A percentile compares a stretch with the other conserved stretches of the same genome.
Conservation (phyloP, 2,329 filamentous ascomycete species). For the Thielaviopsis cerberus region DNA sequence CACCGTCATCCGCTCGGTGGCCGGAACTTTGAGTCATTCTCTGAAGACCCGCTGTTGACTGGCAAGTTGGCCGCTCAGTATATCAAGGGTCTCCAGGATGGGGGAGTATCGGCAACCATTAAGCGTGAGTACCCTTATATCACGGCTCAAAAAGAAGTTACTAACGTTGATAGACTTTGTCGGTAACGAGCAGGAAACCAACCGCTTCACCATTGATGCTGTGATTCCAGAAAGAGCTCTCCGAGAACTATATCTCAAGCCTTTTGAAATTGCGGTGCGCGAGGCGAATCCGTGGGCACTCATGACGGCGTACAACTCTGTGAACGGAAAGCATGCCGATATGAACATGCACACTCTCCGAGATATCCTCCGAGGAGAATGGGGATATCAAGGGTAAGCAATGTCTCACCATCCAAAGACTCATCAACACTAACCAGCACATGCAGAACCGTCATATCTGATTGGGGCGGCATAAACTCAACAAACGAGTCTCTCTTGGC, state of each 20-base stretch:
- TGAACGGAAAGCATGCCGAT: conserved; percentile 44
- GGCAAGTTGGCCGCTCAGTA: conserved; percentile 55
- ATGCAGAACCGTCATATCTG: conserved; percentile 34
- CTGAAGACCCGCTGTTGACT: conserved; percentile 62
- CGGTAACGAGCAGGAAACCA: conserved; percentile 55
- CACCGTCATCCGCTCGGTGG: conserved; percentile 70
- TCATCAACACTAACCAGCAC: neutral
- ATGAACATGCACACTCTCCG: conserved; percentile 37
- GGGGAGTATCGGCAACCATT: conserved; percentile 56
- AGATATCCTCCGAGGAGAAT: conserved; percentile 40
- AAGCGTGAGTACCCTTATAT: conserved; percentile 37
- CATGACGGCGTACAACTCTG: conserved; percentile 50
- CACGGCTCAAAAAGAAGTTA: too few species aligned
- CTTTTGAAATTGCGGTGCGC: conserved; percentile 53
- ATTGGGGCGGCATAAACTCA: conserved; percentile 41
- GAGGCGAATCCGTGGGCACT: conserved; percentile 51
- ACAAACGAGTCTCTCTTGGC: conserved; percentile 35
- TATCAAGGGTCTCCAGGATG: conserved; percentile 54
- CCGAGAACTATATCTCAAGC: conserved; percentile 53
- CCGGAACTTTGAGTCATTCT: conserved; percentile 73
- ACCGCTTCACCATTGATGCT: conserved; percentile 45
- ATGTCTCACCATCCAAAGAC: neutral
- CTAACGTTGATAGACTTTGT: conserved; percentile 34
- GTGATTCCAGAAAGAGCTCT: conserved; percentile 45
- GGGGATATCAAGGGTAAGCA: conserved; percentile 39